Conservation (phyloP, 768 basidiomycete genomes). For the Boletus rubescentipes region DNA sequence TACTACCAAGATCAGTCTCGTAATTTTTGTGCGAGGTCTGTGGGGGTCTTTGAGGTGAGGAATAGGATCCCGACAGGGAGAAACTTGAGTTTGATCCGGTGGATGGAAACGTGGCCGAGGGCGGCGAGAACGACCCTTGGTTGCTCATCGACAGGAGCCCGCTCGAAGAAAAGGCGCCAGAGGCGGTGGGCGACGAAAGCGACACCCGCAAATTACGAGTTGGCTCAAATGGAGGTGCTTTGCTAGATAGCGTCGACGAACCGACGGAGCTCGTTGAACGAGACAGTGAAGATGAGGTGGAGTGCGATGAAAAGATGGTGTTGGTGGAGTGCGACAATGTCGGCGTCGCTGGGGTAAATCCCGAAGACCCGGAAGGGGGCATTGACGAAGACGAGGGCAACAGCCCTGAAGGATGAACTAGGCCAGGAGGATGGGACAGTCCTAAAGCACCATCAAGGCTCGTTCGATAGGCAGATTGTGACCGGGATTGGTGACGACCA, state of each 20-base stretch:
- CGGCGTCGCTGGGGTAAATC: slow-evolving; percentile 10
- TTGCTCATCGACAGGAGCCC: slow-evolving; percentile 10
- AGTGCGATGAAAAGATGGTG: slow-evolving; percentile 18
- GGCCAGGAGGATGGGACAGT: slow-evolving; percentile 18
- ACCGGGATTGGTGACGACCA: slow-evolving; percentile 28
- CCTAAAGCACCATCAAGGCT: slow-evolving; percentile 14
- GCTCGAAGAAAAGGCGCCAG: slow-evolving; percentile 14
- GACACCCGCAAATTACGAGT: slow-evolving; percentile 28
- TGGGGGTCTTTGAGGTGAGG: slow-evolving; percentile 14
- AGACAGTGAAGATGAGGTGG: slow-evolving; percentile 25
- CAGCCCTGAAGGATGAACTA: slow-evolving; percentile 11
- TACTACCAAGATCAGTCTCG: slow-evolving; percentile 8
- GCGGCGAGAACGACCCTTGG: slow-evolving; percentile 20
- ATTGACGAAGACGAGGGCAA: slow-evolving; percentile 16
- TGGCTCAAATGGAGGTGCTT: slow-evolving; percentile 56
- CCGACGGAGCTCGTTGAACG: slow-evolving; percentile 29
- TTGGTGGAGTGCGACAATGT: slow-evolving; percentile 15
- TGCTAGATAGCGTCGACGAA: slow-evolving; percentile 49
- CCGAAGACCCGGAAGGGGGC: slow-evolving; percentile 17
- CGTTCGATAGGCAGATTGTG: slow-evolving; percentile 24
- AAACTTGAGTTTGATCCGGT: slow-evolving; percentile 10
- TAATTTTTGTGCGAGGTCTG: slow-evolving; percentile 7
- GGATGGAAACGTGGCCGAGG: slow-evolving; percentile 12
- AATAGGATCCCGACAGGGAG: slow-evolving; percentile 12
- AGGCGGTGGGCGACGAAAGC: slow-evolving; percentile 19